phyloP scores from a whole-genome alignment of 371 early-diverging fungal genomes.

The Mucor piriformis region DNA sequence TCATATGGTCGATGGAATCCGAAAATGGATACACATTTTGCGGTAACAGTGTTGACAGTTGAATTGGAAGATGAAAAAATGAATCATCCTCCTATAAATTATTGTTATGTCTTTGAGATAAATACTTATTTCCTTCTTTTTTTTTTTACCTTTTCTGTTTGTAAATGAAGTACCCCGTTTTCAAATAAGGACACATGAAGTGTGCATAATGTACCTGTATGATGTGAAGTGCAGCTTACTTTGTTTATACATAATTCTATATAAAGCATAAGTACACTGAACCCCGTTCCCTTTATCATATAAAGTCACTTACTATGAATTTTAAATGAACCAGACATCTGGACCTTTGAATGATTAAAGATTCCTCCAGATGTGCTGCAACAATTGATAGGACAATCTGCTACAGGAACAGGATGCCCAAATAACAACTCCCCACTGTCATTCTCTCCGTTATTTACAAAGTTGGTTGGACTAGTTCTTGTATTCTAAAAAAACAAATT shows the following conservation, averaged over 20 bases:
- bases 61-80: slow-evolving; percentile 26
- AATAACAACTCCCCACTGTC: slow-evolving; percentile 7
- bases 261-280: not conserved
- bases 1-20: slow-evolving; percentile 55
- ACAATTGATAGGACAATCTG: slow-evolving; percentile 26
- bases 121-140: slow-evolving; percentile 1
- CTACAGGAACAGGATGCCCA: slow-evolving; percentile 25
- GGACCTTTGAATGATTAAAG: slow-evolving; percentile 2
- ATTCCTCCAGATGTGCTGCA: slow-evolving; percentile 6
- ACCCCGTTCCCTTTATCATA: not conserved
- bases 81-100: slow-evolving; percentile 20
- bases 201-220: slow-evolving; percentile 16
- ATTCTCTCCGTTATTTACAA: slow-evolving; percentile 1
- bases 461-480: slow-evolving; percentile 13
- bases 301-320: slow-evolving; percentile 19
- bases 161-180: slow-evolving; percentile 21
- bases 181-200: slow-evolving; percentile 23
- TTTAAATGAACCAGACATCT: slow-evolving; percentile 21
- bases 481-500: not conserved
- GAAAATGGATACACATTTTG: slow-evolving; percentile 49
- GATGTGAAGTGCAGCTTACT: slow-evolving; percentile 23
- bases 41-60: slow-evolving; percentile 28
- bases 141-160: slow-evolving; percentile 26
- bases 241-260: slow-evolving; percentile 27
- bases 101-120: not conserved